phyloP scores from a whole-genome alignment of 2,329 filamentous ascomycete species.

The Colletotrichum lentis region DNA sequence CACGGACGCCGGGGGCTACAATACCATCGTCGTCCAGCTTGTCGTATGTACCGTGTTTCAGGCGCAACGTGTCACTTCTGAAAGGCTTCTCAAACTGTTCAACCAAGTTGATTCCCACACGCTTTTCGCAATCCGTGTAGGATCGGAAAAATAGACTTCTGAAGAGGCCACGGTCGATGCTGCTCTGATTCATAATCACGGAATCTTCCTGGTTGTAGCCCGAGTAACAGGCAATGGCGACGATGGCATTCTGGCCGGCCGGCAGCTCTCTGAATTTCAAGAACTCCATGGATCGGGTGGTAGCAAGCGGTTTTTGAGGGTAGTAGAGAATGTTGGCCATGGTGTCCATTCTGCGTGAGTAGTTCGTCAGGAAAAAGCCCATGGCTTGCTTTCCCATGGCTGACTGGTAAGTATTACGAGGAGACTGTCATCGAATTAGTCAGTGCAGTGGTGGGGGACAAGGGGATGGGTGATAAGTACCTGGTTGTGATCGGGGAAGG shows the following conservation, averaged over 20 bases:
- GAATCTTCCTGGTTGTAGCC: conserved; percentile 99
- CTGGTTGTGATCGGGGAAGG: conserved; percentile 98
- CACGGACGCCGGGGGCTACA: conserved; percentile 89
- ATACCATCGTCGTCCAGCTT: conserved; percentile 98
- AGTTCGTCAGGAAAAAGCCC: conserved; percentile 98
- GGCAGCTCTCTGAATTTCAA: conserved; percentile 97
- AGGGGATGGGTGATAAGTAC: conserved; percentile 54
- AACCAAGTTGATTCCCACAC: conserved; percentile 89
- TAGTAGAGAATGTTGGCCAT: conserved; percentile 99
- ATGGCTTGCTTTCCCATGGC: conserved; percentile 99
- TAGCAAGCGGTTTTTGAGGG: conserved; percentile 95
- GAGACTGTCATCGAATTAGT: conserved; percentile 68
- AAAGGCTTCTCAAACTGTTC: conserved; percentile 97
- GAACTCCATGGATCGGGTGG: conserved; percentile 98
- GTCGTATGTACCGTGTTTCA: conserved; percentile 96
- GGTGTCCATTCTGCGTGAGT: conserved; percentile 95
- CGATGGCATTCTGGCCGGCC: conserved; percentile 96
- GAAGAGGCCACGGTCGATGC: conserved; percentile 97
- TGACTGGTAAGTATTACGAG: conserved; percentile 98
- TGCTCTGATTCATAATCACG: conserved; percentile 99
- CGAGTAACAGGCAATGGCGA: conserved; percentile 96
- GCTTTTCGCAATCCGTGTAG: conserved; percentile 97
- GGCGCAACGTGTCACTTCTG: conserved; percentile 83
- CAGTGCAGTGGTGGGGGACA: conserved; percentile 22
- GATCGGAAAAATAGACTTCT: conserved; percentile 97